A percentile compares a stretch with the other conserved stretches of the same genome.
Conservation (phyloP, 2,329 filamentous ascomycete genomes). For the Falciphora oryzae region DNA sequence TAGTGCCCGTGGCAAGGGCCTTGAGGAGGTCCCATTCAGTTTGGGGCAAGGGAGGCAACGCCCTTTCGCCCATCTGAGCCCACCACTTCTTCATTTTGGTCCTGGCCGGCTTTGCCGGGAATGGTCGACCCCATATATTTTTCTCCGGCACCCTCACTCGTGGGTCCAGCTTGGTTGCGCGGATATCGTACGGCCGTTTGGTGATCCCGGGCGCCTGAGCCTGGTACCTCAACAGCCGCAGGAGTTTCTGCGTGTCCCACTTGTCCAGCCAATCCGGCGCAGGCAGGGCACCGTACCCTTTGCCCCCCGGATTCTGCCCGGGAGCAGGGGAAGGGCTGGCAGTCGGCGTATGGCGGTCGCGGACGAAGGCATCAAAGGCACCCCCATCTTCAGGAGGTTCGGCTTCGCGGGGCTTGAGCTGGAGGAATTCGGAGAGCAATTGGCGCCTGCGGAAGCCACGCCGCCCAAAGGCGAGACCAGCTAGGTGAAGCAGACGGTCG, state of each 20-base stretch:
- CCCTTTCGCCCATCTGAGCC: slow-evolving; percentile 35
- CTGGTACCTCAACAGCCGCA: slow-evolving; percentile 37
- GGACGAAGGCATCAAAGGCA: slow-evolving; percentile 28
- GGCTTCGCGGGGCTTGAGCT: background rate
- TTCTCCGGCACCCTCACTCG: slow-evolving; percentile 29
- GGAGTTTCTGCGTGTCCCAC: slow-evolving; percentile 44
- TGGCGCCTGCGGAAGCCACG: slow-evolving; percentile 44
- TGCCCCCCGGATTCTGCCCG: background rate
- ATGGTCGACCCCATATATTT: slow-evolving; percentile 45
- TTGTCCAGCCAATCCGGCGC: slow-evolving; percentile 37
- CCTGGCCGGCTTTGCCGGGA: slow-evolving; percentile 31
- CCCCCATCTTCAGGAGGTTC: slow-evolving; percentile 34
- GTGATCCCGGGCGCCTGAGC: slow-evolving; percentile 8
- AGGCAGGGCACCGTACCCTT: background rate
- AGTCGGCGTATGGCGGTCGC: slow-evolving; percentile 3
- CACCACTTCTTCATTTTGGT: slow-evolving; percentile 44
- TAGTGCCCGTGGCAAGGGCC: slow-evolving; percentile 37
- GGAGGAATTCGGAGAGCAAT: slow-evolving; percentile 36
- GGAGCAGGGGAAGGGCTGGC: background rate
- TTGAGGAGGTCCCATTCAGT: slow-evolving; percentile 52
- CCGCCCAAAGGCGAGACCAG: slow-evolving; percentile 47
- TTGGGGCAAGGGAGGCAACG: slow-evolving; percentile 48
- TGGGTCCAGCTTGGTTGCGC: slow-evolving; percentile 27
- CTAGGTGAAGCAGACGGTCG: slow-evolving; percentile 39
- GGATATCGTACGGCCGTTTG: background rate